phyloP scores from a whole-genome alignment of 768 basidiomycete genomes.

The Polyporus arcularius region DNA sequence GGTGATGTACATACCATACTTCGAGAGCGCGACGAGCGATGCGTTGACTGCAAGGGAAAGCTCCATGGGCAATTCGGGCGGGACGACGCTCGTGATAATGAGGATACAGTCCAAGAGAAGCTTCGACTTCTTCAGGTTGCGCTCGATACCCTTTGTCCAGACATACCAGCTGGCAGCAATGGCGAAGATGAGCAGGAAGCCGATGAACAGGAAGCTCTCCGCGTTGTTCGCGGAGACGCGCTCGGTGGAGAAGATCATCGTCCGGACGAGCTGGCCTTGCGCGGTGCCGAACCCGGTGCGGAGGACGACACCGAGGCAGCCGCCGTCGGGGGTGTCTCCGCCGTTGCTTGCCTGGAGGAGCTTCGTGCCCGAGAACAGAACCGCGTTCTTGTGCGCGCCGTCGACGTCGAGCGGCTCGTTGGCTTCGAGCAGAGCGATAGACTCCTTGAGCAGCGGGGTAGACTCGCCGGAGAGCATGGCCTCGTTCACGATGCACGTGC shows the following conservation, averaged over 20 bases:
- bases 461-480: conserved; percentile 99
- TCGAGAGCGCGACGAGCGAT: conserved; percentile 89
- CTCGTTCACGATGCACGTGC: conserved; percentile 96
- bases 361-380: conserved; percentile 97
- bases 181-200: conserved; percentile 95
- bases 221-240: conserved; percentile 94
- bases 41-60: conserved; percentile 95
- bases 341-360: conserved; percentile 79
- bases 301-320: conserved; percentile 89
- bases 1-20: conserved; percentile 64
- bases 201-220: conserved; percentile 97
- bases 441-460: conserved; percentile 95
- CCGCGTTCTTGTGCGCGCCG: conserved; percentile 79
- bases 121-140: conserved; percentile 93
- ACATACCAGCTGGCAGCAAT: conserved; percentile 98
- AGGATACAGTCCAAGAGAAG: conserved; percentile 92
- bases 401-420: conserved; percentile 83
- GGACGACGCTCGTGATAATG: conserved; percentile 96
- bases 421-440: conserved; percentile 79
- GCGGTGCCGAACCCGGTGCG: conserved; percentile 97
- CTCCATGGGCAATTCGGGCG: conserved; percentile 98
- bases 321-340: conserved; percentile 81
- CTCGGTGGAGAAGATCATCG: conserved; percentile 99
- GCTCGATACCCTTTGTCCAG: conserved; percentile 94
- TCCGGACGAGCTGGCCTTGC: conserved; percentile 95